Base-by-base conservation (phyloP, 2,329 filamentous ascomycete genomes). In the Stagonosporopsis tanaceti region DNA sequence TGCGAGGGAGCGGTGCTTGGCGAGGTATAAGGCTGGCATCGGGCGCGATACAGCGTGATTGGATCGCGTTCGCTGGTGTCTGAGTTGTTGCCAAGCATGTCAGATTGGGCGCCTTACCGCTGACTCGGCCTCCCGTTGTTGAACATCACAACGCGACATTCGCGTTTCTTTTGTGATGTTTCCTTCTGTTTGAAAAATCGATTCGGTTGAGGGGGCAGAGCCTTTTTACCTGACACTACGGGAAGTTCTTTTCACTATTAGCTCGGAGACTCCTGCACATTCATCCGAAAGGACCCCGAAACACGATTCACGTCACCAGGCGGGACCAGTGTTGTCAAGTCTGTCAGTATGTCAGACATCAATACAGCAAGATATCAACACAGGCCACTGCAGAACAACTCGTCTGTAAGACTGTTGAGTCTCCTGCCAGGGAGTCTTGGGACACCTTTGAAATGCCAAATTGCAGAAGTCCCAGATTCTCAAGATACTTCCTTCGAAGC, bases 11-110 rank as follows among this genome's bases (percentile, higher is more conserved):
- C 82, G 85, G 63, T 89, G 89, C 27, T 77, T 95, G 71, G 79
- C 77, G 52, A 85, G 86, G 64, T 96, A 93, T 73, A 94, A 93
- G 75, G 80, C 80, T 35, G 88, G 85, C 0, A 75, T 88, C 50
- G 83, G 81, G 32, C 80, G 81, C 66, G 77, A 79, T 24, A 85
- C 79, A 30, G 80, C 82, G 20, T 74, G 39, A 52, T 27, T 41
- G 46, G 52, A 32, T 25, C 14, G 25, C 22, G 8, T 9, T n/a
- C 25, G 24, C 41, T 14, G 30, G 30, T 32, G 8, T 22, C 25
- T 46, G 15, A 35, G 6, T 2, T 42, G 14, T 20, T 20, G 47
- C 53, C 47, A 57, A 51, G 47, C 12, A 12, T 51, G 47, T 50
- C 40, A 51, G 47, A 30, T 30, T n/a, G 12, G 22, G 30, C 28